A percentile compares a stretch with the other conserved stretches of the same genome.
These are phyloP conservation scores for Daldinia caldariorum DNA, from an alignment of 495 filamentous ascomycete species.

Conservation along the genomic window DNA sequence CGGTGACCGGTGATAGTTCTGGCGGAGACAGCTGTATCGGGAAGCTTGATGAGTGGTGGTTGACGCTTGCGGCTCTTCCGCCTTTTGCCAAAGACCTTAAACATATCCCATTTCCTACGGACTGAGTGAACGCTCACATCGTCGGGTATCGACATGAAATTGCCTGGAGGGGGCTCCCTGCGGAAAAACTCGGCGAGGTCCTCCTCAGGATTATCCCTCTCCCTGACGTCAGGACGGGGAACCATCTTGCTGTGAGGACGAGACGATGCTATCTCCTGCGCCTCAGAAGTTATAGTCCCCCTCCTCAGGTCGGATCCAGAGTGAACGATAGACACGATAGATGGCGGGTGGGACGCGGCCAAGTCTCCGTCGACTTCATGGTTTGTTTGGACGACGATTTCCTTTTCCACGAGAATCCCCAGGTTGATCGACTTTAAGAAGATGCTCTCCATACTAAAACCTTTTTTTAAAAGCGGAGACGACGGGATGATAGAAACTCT, in stretches of 20 bases:
- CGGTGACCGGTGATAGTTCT: constrained; percentile 54
- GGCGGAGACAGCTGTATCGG: constrained; percentile 58
- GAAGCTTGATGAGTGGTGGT: constrained; percentile 51
- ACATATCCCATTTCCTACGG: constrained; percentile 41
- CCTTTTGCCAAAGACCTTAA: constrained; percentile 43
- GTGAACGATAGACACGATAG: constrained; percentile 28
- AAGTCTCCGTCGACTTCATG: constrained; percentile 24
- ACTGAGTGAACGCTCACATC: constrained; percentile 35
- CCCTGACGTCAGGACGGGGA: constrained; percentile 28
- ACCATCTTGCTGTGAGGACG: constrained; percentile 28
- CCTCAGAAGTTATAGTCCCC: constrained; percentile 11
- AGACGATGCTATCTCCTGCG: constrained; percentile 11
- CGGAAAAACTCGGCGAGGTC: constrained; percentile 55
- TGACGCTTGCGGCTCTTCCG: constrained; percentile 29
- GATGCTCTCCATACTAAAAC: constrained; percentile 39
- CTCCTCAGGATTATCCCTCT: constrained; percentile 34
- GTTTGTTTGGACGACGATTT: constrained; percentile 36
- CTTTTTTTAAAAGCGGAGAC: constrained; percentile 18
- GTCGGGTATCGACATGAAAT: constrained; percentile 54
- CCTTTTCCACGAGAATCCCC: constrained; percentile 41
- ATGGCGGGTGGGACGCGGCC: constrained; percentile 18
- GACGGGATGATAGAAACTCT: constrained; percentile 31
- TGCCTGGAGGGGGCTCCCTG: constrained; percentile 53
- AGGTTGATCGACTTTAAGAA: constrained; percentile 25
- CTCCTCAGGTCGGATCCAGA: constrained; percentile 20